Conservation (phyloP, 345 rosid genomes). For the Salix exigua region DNA sequence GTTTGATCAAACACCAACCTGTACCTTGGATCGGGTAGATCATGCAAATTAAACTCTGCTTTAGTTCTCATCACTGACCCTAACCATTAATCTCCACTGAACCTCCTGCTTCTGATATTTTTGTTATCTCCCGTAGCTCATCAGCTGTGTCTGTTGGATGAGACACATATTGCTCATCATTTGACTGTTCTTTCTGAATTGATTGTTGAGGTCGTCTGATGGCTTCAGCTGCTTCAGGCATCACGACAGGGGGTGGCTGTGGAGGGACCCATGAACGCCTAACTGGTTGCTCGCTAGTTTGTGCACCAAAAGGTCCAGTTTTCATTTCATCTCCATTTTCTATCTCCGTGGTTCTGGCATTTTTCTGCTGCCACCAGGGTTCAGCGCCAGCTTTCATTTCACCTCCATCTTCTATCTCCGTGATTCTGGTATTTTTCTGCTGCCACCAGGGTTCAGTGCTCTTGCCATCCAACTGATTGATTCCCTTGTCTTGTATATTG, state of each 20-base stretch:
- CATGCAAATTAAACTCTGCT: neutral
- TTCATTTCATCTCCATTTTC: conserved; percentile 51
- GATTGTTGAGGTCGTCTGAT: conserved; percentile 70
- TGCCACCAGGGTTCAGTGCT: conserved; percentile 66
- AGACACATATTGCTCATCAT: conserved; percentile 39
- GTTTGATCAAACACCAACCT: neutral
- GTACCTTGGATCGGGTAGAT: conserved; percentile 1
- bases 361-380: conserved; percentile 81
- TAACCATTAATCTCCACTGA: conserved; percentile 31
- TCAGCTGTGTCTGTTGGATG: conserved; percentile 34
- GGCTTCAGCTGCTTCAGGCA: conserved; percentile 95
- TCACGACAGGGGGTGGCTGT: conserved; percentile 85
- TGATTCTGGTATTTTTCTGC: conserved; percentile 54
- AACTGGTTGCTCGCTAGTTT: conserved; percentile 45
- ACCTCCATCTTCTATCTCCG: conserved; percentile 59
- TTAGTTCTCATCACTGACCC: conserved; percentile 35
- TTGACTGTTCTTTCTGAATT: conserved; percentile 51
- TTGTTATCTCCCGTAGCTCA: conserved; percentile 72
- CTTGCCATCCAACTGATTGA: conserved; percentile 35
- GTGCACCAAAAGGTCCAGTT: conserved; percentile 31
- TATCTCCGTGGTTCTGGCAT: conserved; percentile 56
- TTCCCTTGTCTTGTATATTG: conserved; percentile 40
- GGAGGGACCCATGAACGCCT: conserved; percentile 91
- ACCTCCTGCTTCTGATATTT: conserved; percentile 64
- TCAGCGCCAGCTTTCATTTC: neutral